These are phyloP conservation scores for Magnusiomyces sp. DNA, from an alignment of 1,139 yeast species.

Conservation along the genomic window DNA sequence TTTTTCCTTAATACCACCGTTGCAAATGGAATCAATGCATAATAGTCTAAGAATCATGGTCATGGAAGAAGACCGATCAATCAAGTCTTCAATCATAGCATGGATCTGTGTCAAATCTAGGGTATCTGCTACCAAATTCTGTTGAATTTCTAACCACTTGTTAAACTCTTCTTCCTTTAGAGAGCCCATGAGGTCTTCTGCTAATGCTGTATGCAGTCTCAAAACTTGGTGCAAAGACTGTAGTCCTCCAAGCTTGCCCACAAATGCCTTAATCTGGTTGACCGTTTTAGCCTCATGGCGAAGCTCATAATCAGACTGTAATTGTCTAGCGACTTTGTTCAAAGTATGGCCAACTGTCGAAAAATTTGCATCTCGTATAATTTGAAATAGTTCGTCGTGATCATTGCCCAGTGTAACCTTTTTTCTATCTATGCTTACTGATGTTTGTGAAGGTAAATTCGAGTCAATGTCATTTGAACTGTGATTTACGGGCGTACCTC, in stretches of 20 bases:
- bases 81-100: constrained; percentile 41
- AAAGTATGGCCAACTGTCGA: constrained; percentile 69
- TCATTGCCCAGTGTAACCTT: constrained; percentile 32
- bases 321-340: constrained; percentile 58
- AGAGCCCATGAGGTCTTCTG: constrained; percentile 54
- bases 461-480: constrained; percentile 2
- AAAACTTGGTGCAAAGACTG: constrained; percentile 62
- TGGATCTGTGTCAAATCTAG: constrained; percentile 48
- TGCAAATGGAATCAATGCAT: constrained; percentile 47
- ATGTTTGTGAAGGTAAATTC: constrained; percentile 4
- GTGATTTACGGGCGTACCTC: constrained; percentile 6
- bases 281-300: constrained; percentile 53
- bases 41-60: constrained; percentile 41
- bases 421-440: constrained; percentile 16
- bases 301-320: constrained; percentile 62
- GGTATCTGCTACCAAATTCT: constrained; percentile 52
- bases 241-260: constrained; percentile 57
- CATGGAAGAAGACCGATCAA: constrained; percentile 37
- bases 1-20: constrained; percentile 56
- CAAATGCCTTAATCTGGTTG: constrained; percentile 61
- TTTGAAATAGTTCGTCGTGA: constrained; percentile 37
- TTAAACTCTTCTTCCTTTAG: constrained; percentile 48
- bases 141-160: constrained; percentile 58
- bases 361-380: constrained; percentile 62
- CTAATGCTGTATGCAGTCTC: constrained; percentile 65